Base-by-base conservation (phyloP, 352 stramenopile genomes). In the Phytophthora rubi region DNA sequence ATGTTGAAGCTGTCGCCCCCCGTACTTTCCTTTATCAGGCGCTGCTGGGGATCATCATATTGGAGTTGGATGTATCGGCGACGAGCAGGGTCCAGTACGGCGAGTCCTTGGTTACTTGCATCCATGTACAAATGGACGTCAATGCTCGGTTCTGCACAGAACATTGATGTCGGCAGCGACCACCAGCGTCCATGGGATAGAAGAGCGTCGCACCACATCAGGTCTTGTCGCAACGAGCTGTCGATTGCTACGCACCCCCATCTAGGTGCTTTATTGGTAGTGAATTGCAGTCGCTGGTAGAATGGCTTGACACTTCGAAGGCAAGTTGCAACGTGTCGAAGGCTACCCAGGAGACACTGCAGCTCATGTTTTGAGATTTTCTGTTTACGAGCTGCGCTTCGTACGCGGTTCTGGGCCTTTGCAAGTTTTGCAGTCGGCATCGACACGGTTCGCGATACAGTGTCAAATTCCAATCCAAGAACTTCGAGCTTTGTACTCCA, bases 1-100 rank as follows among this genome's bases (percentile, higher is more conserved):
- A 68, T 68, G 52, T 59, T 68, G 52, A 60, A 68, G 7, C 28
- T 26, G 16, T 68, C 30, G 1, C 6, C 3, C 23, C 52, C 51
- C 1, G 35, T 42, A 1, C 6, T 9, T 23, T 15, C 4, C 21
- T 7, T 8, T 3, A 51, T 56, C 4, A 44, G 5, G 2, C 39
- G 0, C 15, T 39, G 45, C 15, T 57, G 32, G 9, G 42, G 15
- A 1, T 37, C n/a, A 15, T 68, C 39, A 16, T 21, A 60, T 18
- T 26, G 13, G 0, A 60, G 1, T 16, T 54, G 49, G 10, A 64
- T 49, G 13, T 33, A 62, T 5, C n/a, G 55, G 2, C 28, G 23
- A 4, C 39, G 23, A 7, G 56, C 56, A 6, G 56, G 56, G 30
- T 62, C 26, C 0, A 53, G 26, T 1, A 62, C 42, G 0, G 26